Base-by-base conservation (phyloP, 139 green algal species). In the Closterium sp. region DNA sequence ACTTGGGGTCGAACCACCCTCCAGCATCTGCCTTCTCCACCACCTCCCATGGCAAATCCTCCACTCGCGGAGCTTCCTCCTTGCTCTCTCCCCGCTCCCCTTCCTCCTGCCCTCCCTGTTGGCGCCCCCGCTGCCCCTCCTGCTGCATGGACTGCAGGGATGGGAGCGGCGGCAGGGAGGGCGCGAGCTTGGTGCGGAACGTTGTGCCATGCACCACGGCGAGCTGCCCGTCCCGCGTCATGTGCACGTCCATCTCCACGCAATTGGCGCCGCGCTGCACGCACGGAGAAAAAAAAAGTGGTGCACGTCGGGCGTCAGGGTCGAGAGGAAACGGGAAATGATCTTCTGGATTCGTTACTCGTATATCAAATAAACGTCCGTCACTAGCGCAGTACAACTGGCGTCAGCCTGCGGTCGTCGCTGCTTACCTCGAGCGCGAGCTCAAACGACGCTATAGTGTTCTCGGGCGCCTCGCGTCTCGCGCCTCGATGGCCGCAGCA, bases 211-310 rank as follows among this genome's bases (percentile, higher is more conserved):
- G 91, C 73, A 88, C 86, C 9, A 93, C 91, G 24, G 86, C 91
- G 13, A 93, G 45, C 4, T 87, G 42, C 22, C 86, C 84, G 86
- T 93, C 91, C n/a, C 22, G 31, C 86, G 91, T 93, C 31, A 91
- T 30, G 86, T 93, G 91, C 31, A 93, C 91, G 86, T 93, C 91
- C 34, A 93, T 70, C 86, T 93, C 91, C 24, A 93, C 84, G 86
- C 91, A 93, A 27, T 93, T 93, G 38, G 91, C 91, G 22, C 91
- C 91, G 31, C 73, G 34, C 90, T 93, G 90, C 90, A 91, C 9
- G 24, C 32, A 87, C 13, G n/a, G 0, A 30, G 6, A 79, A 3
- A 45, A 4, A 62, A n/a, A 89, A 32, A 31, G 24, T 73, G 50
- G 50, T 21, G 50, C 50, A 11, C 50, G 50, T 73, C 50, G 10